These are phyloP conservation scores for Globisporangium carolinianum DNA, from an alignment of 352 stramenopile species.

Conservation along the genomic window DNA sequence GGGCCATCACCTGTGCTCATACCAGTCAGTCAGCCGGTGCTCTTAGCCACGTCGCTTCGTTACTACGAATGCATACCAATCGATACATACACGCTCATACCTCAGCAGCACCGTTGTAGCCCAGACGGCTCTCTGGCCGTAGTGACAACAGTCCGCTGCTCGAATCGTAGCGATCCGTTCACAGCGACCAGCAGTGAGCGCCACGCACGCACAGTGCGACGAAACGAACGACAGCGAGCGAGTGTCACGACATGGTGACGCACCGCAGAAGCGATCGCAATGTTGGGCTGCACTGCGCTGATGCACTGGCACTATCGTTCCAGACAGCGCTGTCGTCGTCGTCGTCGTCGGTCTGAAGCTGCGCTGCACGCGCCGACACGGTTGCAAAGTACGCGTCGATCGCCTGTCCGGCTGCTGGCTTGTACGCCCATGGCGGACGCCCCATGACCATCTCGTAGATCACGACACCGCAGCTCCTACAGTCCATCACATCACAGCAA, in stretches of 20 bases:
- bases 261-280: conserved; percentile 29
- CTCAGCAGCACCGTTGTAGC: conserved; percentile 22
- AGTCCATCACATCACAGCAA: not conserved
- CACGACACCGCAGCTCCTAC: conserved; percentile 63
- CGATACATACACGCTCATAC: too few relatives aligned
- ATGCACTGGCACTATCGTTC: not conserved
- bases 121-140: conserved; percentile 37
- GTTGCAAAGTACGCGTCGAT: conserved; percentile 25
- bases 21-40: not conserved
- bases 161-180: not conserved
- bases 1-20: conserved; percentile 35
- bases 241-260: not conserved
- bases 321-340: not conserved
- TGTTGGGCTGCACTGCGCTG: conserved; percentile 9
- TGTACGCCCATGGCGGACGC: conserved; percentile 64
- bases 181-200: too few relatives aligned
- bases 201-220: not conserved
- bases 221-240: too few relatives aligned
- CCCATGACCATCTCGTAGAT: conserved; percentile 70
- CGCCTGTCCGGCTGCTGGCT: conserved; percentile 18
- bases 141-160: conserved; percentile 21
- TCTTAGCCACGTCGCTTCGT: too few relatives aligned
- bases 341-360: not conserved
- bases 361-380: conserved; percentile 15
- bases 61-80: too few relatives aligned